These are phyloP conservation scores for Teratosphaeria gauchensis DNA, from an alignment of 2,329 filamentous ascomycete species.

Conservation along the genomic window DNA sequence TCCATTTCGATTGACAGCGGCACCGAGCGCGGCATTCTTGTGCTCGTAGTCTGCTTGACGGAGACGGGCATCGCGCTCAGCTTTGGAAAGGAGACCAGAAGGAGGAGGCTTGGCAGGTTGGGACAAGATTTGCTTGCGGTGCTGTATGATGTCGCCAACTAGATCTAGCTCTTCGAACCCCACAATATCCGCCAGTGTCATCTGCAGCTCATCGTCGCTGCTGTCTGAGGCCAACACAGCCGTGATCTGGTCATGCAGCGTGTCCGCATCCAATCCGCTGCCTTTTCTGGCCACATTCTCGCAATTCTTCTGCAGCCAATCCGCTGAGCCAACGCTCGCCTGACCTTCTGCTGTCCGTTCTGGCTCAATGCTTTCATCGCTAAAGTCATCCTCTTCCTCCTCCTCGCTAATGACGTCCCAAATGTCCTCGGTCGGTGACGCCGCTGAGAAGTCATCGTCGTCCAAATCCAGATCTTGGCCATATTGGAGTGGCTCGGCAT, in stretches of 20 bases:
- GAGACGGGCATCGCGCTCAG: conserved; percentile 70
- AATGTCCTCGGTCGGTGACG: conserved; percentile 65
- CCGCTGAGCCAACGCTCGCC: conserved; percentile 17
- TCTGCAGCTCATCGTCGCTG: conserved; percentile 79
- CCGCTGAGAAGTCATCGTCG: conserved; percentile 53
- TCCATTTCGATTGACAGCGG: conserved; percentile 60
- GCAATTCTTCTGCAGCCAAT: conserved; percentile 67
- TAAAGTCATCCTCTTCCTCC: conserved; percentile 55
- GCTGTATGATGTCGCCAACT: conserved; percentile 77
- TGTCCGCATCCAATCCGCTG: conserved; percentile 56
- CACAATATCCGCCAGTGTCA: conserved; percentile 76
- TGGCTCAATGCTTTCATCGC: conserved; percentile 52
- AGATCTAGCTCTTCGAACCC: conserved; percentile 92
- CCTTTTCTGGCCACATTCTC: conserved; percentile 53
- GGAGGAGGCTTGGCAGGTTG: conserved; percentile 28
- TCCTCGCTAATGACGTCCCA: conserved; percentile 81
- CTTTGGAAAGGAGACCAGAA: conserved; percentile 56
- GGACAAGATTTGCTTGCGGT: conserved; percentile 57
- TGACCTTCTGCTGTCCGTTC: conserved; percentile 38
- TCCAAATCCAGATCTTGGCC: conserved; percentile 53
- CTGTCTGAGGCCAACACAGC: conserved; percentile 62
- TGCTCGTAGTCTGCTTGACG: conserved; percentile 70
- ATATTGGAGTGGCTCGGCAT: conserved; percentile 29
- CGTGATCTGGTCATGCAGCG: conserved; percentile 68
- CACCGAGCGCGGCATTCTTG: conserved; percentile 63